Percentiles rank a stretch among this genome's conserved stretches.
Conservation (phyloP, 108 stramenopile genomes). For the Cyclotella cryptica region DNA sequence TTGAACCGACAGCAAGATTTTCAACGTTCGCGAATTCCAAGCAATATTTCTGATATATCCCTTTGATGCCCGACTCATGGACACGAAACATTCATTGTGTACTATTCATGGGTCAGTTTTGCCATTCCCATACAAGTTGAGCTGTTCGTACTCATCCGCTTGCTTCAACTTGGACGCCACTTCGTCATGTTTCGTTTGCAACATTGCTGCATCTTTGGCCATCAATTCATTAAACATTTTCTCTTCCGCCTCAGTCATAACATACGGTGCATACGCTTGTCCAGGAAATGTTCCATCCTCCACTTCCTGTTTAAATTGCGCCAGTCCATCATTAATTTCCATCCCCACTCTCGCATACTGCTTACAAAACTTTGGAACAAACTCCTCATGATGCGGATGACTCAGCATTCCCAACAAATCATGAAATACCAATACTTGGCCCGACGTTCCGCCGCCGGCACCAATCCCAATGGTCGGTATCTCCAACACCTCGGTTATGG, state of each 20-base stretch:
- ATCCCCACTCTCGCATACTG: constrained; percentile 93
- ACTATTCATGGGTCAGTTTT: neutral
- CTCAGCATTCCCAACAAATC: constrained; percentile 97
- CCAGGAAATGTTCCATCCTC: constrained; percentile 93
- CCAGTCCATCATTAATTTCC: constrained; percentile 87
- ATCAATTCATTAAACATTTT: constrained; percentile 69
- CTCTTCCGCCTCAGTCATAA: constrained; percentile 80
- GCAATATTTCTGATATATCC: too few species aligned
- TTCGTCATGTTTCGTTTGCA: constrained; percentile 61
- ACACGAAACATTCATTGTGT: neutral
- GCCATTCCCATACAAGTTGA: constrained; percentile 77
- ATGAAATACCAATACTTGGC: constrained; percentile 97
- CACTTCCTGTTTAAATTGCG: constrained; percentile 91
- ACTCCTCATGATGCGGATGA: constrained; percentile 97
- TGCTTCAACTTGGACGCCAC: constrained; percentile 57
- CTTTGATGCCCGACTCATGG: too few species aligned
- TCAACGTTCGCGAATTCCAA: too few species aligned
- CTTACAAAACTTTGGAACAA: constrained; percentile 98
- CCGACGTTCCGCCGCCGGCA: constrained; percentile 93
- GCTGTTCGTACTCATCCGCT: constrained; percentile 82
- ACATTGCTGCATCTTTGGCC: constrained; percentile 61
- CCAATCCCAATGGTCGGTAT: constrained; percentile 99
- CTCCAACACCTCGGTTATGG: constrained; percentile 93
- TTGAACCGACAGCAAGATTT: too few species aligned
- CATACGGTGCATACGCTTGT: constrained; percentile 91